These are phyloP conservation scores for Panicum miliaceum DNA, from an alignment of 176 grass and related monocot genomes.

Conservation along the genomic window DNA sequence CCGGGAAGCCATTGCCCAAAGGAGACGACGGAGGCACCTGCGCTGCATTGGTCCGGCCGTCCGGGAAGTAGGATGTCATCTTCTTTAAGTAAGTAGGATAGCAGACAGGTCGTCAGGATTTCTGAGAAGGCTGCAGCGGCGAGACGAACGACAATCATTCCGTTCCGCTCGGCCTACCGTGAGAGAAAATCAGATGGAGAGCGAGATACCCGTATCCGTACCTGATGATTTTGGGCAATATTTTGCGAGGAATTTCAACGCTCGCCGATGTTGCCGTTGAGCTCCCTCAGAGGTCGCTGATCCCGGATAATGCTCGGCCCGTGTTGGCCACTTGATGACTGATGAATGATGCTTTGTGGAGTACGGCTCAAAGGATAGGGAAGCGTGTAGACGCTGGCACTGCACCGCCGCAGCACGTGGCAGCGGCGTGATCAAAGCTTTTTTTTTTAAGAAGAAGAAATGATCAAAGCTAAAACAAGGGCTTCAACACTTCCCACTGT, in stretches of 20 bases:
- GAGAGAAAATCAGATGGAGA: background rate
- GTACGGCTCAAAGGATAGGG: background rate
- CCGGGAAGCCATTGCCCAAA: slow-evolving; percentile 34
- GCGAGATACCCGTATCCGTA: slow-evolving; percentile 26
- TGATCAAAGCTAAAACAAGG: background rate
- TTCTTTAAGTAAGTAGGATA: slow-evolving; percentile 34
- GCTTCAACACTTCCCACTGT: no score
- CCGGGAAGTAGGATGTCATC: slow-evolving; percentile 38
- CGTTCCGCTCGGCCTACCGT: background rate
- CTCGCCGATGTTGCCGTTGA: slow-evolving; percentile 25
- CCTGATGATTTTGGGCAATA: slow-evolving; percentile 13
- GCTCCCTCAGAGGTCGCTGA: slow-evolving; percentile 31
- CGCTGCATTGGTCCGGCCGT: background rate
- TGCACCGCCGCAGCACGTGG: background rate
- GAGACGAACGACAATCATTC: slow-evolving; percentile 47
- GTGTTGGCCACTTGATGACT: slow-evolving; percentile 9
- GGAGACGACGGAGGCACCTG: background rate
- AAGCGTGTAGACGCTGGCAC: background rate
- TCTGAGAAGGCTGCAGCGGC: slow-evolving; percentile 25
- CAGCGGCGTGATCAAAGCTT: background rate
- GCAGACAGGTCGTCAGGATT: slow-evolving; percentile 14
- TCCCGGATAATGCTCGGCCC: slow-evolving; percentile 29
- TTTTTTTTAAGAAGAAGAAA: no score
- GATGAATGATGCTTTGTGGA: background rate
- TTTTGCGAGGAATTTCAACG: background rate